A percentile compares a stretch with the other conserved stretches of the same genome.
Evolutionary conservation across 139 green algal genomes (phyloP).

Genomic region (Chloropicon primus): DNA sequence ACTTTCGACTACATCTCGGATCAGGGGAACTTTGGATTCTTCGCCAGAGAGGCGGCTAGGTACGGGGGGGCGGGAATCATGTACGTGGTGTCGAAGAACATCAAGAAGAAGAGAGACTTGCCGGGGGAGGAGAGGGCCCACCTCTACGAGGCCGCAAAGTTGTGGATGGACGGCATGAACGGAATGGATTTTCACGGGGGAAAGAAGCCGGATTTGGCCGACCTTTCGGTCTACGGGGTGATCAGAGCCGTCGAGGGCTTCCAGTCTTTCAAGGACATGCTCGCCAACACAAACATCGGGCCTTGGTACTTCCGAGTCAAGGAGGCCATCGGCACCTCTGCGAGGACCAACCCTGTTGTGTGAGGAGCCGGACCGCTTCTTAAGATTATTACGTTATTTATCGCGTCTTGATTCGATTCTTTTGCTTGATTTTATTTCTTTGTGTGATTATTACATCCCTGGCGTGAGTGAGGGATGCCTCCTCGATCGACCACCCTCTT

Average conservation of each 20-base stretch:
- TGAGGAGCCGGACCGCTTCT: neutral
- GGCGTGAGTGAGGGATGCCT: too few species aligned
- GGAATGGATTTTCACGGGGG: constrained; percentile 27
- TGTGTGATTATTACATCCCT: too few species aligned
- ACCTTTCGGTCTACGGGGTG: constrained; percentile 84
- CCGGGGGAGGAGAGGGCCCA: constrained; percentile 57
- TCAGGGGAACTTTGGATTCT: constrained; percentile 53
- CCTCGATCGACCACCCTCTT: too few species aligned
- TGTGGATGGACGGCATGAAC: constrained; percentile 34
- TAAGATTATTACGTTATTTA: neutral
- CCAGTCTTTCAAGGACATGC: constrained; percentile 71
- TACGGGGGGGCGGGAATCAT: constrained; percentile 60
- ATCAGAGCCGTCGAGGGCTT: constrained; percentile 59
- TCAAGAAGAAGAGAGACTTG: constrained; percentile 86
- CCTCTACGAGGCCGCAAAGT: constrained; percentile 46
- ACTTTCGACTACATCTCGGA: constrained; percentile 81
- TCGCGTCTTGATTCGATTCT: neutral
- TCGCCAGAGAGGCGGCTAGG: constrained; percentile 40
- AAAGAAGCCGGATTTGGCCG: constrained; percentile 64
- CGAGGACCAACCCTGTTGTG: constrained; percentile 21
- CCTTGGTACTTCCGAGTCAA: constrained; percentile 64
- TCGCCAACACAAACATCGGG: constrained; percentile 47
- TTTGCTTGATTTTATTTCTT: too few species aligned
- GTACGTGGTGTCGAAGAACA: constrained; percentile 51
- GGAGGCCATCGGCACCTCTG: constrained; percentile 26